Percentiles rank a stretch among this genome's conserved stretches.
These are phyloP conservation scores for Millerozyma miso DNA, from an alignment of 805 yeast species.

Conservation along the genomic window DNA sequence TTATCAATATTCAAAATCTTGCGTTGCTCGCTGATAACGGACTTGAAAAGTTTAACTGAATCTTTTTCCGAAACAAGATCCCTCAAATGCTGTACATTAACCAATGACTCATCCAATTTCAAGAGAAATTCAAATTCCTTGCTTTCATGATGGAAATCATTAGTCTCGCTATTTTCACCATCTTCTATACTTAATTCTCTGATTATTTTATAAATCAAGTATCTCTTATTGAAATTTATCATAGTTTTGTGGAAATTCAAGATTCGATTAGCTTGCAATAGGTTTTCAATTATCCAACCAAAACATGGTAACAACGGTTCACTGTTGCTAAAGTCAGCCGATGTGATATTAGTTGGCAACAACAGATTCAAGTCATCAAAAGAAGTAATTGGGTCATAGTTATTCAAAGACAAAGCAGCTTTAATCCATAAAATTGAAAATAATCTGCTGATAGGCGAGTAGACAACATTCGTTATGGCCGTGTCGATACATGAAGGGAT, in stretches of 20 bases:
- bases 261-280: constrained; percentile 57
- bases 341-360: constrained; percentile 25
- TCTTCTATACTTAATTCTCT: constrained; percentile 39
- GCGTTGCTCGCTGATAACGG: constrained; percentile 29
- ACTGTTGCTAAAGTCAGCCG: constrained; percentile 27
- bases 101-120: constrained; percentile 37
- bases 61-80: constrained; percentile 29
- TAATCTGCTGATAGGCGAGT: constrained; percentile 75
- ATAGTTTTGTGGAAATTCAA: constrained; percentile 71
- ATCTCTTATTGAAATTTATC: constrained; percentile 78
- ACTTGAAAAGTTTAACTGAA: constrained; percentile 23
- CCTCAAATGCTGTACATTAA: constrained; percentile 29
- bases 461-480: constrained; percentile 66
- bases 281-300: constrained; percentile 85
- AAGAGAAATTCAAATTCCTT: constrained; percentile 51
- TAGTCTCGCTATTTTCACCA: constrained; percentile 15
- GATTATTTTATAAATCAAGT: constrained; percentile 34
- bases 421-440: constrained; percentile 67
- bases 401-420: constrained; percentile 38
- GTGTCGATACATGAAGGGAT: constrained; percentile 85
- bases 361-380: constrained; percentile 28
- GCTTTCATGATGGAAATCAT: constrained; percentile 27
- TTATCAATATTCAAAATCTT: constrained; percentile 27
- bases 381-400: constrained; percentile 6
- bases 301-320: constrained; percentile 73